Conservation (phyloP, 768 basidiomycete genomes). For the Kwoniella botswanensis region DNA sequence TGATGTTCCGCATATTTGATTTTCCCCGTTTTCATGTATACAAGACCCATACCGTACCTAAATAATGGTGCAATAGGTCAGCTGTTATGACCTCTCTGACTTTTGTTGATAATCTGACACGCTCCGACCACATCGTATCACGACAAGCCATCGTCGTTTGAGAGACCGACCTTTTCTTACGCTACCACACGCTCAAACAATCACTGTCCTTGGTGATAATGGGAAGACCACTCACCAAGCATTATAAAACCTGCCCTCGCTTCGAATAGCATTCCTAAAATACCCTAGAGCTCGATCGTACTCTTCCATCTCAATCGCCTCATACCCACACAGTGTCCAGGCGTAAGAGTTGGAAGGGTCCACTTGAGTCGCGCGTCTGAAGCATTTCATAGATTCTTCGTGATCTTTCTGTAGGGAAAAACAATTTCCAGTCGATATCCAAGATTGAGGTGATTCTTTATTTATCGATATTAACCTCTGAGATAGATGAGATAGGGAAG, state of each 20-base stretch:
- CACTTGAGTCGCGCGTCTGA: slow-evolving; percentile 85
- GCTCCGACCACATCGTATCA: too few species aligned
- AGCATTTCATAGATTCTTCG: slow-evolving; percentile 89
- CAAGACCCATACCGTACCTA: slow-evolving; percentile 98
- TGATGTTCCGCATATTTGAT: slow-evolving; percentile 93
- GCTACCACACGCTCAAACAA: too few species aligned
- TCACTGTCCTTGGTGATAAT: neutral
- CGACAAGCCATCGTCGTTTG: too few species aligned
- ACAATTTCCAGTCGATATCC: slow-evolving; percentile 96
- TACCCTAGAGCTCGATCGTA: slow-evolving; percentile 86
- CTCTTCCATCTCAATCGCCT: slow-evolving; percentile 89
- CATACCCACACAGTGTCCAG: slow-evolving; percentile 94
- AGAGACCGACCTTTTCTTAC: too few species aligned
- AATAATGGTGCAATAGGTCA: neutral
- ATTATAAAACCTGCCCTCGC: slow-evolving; percentile 93
- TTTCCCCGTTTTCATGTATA: slow-evolving; percentile 93
- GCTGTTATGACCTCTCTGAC: too few species aligned
- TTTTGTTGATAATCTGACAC: too few species aligned
- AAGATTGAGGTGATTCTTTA: slow-evolving; percentile 76
- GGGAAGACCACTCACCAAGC: slow-evolving; percentile 75
- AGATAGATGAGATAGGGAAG: slow-evolving; percentile 86
- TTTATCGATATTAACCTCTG: slow-evolving; percentile 87
- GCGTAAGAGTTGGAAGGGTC: slow-evolving; percentile 92
- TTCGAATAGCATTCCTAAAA: slow-evolving; percentile 88
- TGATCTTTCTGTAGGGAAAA: slow-evolving; percentile 96